Conservation (phyloP, 345 rosid genomes). For the Hypericum androsaemum region DNA sequence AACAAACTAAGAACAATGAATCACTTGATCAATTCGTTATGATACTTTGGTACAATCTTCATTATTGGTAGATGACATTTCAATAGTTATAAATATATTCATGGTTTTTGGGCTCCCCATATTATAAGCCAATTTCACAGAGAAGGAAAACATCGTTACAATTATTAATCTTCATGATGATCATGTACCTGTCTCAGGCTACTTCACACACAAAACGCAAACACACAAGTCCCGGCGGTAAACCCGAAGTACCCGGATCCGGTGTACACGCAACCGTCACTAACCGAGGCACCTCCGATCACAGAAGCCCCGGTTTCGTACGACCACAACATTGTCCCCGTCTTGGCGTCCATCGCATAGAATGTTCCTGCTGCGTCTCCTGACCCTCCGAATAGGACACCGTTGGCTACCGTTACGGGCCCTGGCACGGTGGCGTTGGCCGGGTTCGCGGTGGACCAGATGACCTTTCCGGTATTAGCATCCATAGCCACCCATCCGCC, state of each 20-base stretch:
- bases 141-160: no score
- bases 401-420: conserved; percentile 20
- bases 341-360: conserved; percentile 18
- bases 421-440: conserved; percentile 8
- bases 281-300: conserved; percentile 16
- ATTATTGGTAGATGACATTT: no score
- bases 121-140: no score
- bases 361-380: conserved; percentile 9
- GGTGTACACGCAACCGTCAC: conserved; percentile 17
- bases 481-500: conserved; percentile 31
- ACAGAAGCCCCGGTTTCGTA: conserved; percentile 20
- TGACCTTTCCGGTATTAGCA: conserved; percentile 7
- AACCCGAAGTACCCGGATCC: conserved; percentile 10
- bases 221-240: conserved; percentile 10
- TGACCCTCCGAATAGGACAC: conserved; percentile 18
- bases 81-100: no score
- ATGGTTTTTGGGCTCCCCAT: no score
- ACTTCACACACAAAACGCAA: conserved; percentile 11
- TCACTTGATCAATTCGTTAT: no score
- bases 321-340: conserved; percentile 19
- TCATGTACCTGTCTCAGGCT: no score
- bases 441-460: conserved; percentile 15
- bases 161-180: no score
- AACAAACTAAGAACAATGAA: no score
- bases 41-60: no score